phyloP scores from a whole-genome alignment of 345 rosid species.

The Corymbia maculata region DNA sequence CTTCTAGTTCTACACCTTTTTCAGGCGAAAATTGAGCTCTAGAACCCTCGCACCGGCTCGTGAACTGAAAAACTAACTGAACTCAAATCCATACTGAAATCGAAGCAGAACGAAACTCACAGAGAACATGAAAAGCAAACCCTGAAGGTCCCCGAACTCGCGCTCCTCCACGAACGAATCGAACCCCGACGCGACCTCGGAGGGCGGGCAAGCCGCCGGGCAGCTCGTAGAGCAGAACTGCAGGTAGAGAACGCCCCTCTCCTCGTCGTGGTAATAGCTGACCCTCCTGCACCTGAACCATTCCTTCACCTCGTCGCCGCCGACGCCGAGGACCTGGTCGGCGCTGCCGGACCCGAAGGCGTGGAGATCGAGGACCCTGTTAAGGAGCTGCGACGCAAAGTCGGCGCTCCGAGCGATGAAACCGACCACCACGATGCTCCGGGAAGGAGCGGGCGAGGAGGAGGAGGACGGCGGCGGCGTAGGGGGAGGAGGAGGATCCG shows the following conservation, averaged over 20 bases:
- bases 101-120: conserved; percentile 31
- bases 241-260: conserved; percentile 54
- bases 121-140: conserved; percentile 81
- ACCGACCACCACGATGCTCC: conserved; percentile 68
- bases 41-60: neutral
- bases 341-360: conserved; percentile 57
- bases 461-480: conserved; percentile 1
- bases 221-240: conserved; percentile 53
- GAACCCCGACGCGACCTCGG: conserved; percentile 21
- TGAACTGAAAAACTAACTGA: neutral
- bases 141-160: conserved; percentile 77
- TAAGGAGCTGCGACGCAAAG: conserved; percentile 51
- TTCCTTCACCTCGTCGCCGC: conserved; percentile 31
- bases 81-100: neutral
- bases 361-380: conserved; percentile 50
- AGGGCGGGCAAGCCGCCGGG: conserved; percentile 20
- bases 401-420: conserved; percentile 49
- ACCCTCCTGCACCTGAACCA: conserved; percentile 65
- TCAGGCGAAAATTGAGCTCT: neutral
- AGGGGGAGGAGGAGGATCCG: conserved; percentile 9
- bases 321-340: conserved; percentile 21
- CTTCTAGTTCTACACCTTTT: neutral
- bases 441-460: conserved; percentile 13
- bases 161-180: conserved; percentile 44
- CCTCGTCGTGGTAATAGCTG: conserved; percentile 56